phyloP scores from a whole-genome alignment of 2,329 filamentous ascomycete genomes.

The Xylaria sp. region DNA sequence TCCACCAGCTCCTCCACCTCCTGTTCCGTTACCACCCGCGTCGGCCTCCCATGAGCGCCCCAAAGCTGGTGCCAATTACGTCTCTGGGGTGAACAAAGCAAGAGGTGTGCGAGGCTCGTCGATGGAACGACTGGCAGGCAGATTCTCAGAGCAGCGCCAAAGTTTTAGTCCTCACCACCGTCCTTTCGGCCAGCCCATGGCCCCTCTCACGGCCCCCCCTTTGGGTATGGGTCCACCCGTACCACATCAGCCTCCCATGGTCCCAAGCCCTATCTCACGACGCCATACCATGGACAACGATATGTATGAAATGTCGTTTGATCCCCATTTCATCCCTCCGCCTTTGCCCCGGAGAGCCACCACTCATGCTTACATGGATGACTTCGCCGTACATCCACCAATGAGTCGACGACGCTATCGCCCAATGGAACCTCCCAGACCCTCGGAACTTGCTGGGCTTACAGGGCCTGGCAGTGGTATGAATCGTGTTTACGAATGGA shows the following conservation, averaged over 20 bases:
- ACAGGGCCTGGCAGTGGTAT: conserved; percentile 41
- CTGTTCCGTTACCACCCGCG: conserved; percentile 37
- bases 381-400: conserved; percentile 33
- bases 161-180: conserved; percentile 34
- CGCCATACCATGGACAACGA: conserved; percentile 51
- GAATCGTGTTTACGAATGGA: conserved; percentile 42
- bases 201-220: conserved; percentile 37
- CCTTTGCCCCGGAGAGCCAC: conserved; percentile 34
- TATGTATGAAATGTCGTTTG: conserved; percentile 43
- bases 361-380: conserved; percentile 36
- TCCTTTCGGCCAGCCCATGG: conserved; percentile 34
- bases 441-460: conserved; percentile 41
- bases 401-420: conserved; percentile 33
- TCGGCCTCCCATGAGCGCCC: conserved; percentile 45
- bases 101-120: conserved; percentile 50
- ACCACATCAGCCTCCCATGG: conserved; percentile 32
- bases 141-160: conserved; percentile 53
- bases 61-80: conserved; percentile 49
- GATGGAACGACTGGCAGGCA: conserved; percentile 57
- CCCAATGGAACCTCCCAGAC: conserved; percentile 34
- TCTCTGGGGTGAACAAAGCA: conserved; percentile 50
- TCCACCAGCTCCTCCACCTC: conserved; percentile 42
- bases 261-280: conserved; percentile 43
- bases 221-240: conserved; percentile 42
- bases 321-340: conserved; percentile 40